phyloP scores from a whole-genome alignment of 306 rosid genomes.

The Crotalaria pallida region DNA sequence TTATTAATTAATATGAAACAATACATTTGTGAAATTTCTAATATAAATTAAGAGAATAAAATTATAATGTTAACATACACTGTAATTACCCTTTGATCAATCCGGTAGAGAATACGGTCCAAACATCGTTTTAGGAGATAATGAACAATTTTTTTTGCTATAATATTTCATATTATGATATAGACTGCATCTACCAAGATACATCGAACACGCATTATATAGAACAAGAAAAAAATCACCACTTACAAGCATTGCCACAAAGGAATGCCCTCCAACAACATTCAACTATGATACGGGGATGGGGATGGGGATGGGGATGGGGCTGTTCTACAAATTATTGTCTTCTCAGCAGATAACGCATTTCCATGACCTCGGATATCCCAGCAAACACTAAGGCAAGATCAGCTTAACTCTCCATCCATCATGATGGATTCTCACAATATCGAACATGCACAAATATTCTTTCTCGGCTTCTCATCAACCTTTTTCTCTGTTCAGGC shows the following conservation, averaged over 20 bases:
- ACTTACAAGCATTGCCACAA: conserved; percentile 44
- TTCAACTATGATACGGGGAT: conserved; percentile 37
- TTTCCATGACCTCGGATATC: conserved; percentile 31
- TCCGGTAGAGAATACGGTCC: conserved; percentile 12
- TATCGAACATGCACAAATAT: conserved; percentile 70
- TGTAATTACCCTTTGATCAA: too few relatives aligned
- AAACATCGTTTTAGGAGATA: conserved; percentile 9
- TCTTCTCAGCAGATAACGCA: conserved; percentile 35
- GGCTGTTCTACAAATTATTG: conserved; percentile 52
- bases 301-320: too few relatives aligned
- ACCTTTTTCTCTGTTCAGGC: conserved; percentile 66
- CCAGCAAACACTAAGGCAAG: conserved; percentile 32
- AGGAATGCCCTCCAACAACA: conserved; percentile 43
- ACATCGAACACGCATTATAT: conserved; percentile 45
- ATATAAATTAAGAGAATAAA: too few relatives aligned
- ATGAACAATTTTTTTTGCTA: conserved; percentile 16
- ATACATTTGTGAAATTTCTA: too few relatives aligned
- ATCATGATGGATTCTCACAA: conserved; percentile 39
- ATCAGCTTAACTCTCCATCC: conserved; percentile 32
- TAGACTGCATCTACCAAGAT: conserved; percentile 41
- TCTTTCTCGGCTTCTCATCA: conserved; percentile 65
- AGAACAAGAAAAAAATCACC: conserved; percentile 34
- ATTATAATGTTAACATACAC: too few relatives aligned
- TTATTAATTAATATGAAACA: too few relatives aligned
- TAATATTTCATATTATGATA: conserved; percentile 30